These are phyloP conservation scores for Dissophora globulifera DNA, from an alignment of 192 early-diverging fungal genomes.

Conservation along the genomic window DNA sequence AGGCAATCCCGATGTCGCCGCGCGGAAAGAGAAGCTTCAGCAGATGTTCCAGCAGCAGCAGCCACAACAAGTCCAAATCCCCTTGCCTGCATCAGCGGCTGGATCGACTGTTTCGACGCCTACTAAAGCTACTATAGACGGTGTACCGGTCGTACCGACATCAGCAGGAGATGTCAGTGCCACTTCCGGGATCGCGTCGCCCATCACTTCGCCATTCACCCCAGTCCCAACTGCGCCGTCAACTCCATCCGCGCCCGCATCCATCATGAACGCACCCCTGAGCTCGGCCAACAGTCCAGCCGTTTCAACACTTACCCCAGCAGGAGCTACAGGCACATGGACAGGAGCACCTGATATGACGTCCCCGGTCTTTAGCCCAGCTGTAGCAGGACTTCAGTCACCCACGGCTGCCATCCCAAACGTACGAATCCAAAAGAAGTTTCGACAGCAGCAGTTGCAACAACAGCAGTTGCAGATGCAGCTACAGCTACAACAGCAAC, in stretches of 20 bases:
- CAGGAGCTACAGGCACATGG: not conserved
- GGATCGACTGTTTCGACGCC: not conserved
- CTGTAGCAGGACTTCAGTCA: not conserved
- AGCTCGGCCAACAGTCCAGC: not conserved
- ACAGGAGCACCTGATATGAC: not conserved
- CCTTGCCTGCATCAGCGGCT: not conserved
- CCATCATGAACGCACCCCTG: not conserved
- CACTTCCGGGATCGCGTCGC: not conserved
- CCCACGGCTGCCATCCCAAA: not conserved
- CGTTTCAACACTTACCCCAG: not conserved
- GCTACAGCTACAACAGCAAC: slow-evolving; percentile 2
- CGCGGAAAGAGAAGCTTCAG: slow-evolving; percentile 8
- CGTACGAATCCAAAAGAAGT: slow-evolving; percentile 4
- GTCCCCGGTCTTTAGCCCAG: not conserved
- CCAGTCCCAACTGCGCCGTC: not conserved
- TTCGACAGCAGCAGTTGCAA: slow-evolving; percentile 12
- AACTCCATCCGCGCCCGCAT: not conserved
- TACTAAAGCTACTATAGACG: not conserved
- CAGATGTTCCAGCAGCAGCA: slow-evolving; percentile 10
- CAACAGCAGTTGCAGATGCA: slow-evolving; percentile 8
- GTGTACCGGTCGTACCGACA: not conserved
- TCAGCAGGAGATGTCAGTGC: not conserved
- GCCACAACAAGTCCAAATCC: not conserved
- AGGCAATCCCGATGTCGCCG: not conserved
- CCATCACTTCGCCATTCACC: not conserved